Evolutionary conservation across 1,139 yeast species (phyloP), one percentile per base, ranked within the genome.

Genomic region (Hanseniaspora gamundiae): DNA sequence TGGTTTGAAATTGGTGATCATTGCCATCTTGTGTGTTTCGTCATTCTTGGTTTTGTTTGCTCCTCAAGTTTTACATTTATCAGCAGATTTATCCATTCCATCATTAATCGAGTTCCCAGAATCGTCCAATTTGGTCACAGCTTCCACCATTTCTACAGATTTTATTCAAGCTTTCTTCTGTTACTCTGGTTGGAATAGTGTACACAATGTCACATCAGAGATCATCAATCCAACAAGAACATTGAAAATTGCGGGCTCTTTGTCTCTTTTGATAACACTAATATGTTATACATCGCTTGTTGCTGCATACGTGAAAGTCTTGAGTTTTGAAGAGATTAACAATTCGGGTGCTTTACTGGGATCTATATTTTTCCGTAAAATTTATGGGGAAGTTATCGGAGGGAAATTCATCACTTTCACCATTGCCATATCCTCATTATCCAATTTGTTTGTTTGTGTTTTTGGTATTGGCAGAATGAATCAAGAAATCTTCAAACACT

Each of bases 401-500:
- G 67, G 72, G 42, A 69, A 68, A 47, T 62, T 78, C 33, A 64
- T 78, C 35, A 73, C 83, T 0, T 58, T 74, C 30, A 68, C 80
- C 0, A 71, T 78, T 40, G 80, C 82, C 0, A 45, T 76, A 17
- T 74, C 79, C 43, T 70, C 83, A 7, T 78, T 75, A 1, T 80
- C 83, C 0, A 78, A 78, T 51, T 73, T 78, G 1, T 71, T 76
- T 56, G 84, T 78, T 14, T 81, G 76, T 1, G 57, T 76, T 8
- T 78, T 76, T 54, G 69, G 78, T 2, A 66, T 75, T 7, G 74
- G 82, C 1, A 65, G 84, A 52, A 73, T 75, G 61, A 75, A 75
- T 50, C 83, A 78, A 53, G 83, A 77, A 57, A 74, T 74, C 2
- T 76, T 78, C 51, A 64, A 81, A 44, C 83, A 77, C 52, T 83